These are phyloP conservation scores for Rubroboletus satanas DNA, from an alignment of 768 basidiomycete genomes.

Conservation along the genomic window DNA sequence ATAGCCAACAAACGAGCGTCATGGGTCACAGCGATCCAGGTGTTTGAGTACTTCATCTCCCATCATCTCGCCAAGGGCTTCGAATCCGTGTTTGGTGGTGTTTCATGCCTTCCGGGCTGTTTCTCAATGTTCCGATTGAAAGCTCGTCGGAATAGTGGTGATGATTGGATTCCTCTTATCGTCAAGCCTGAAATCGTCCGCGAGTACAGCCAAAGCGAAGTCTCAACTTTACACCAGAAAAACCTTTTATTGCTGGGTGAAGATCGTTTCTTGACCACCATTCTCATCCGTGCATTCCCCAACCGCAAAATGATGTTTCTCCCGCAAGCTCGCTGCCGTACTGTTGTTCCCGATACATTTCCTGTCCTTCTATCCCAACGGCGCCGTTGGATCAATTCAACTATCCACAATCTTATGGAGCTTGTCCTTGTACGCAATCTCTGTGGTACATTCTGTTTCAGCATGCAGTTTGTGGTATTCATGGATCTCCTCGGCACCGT, in stretches of 20 bases:
- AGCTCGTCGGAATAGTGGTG: constrained; percentile 79
- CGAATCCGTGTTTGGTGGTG: constrained; percentile 98
- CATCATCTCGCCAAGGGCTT: constrained; percentile 98
- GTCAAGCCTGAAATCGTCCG: constrained; percentile 96
- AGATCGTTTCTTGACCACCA: constrained; percentile 97
- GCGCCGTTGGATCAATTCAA: constrained; percentile 99
- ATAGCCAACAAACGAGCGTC: constrained; percentile 98
- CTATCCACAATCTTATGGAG: constrained; percentile 99
- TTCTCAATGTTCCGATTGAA: constrained; percentile 99
- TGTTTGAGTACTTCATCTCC: constrained; percentile 98
- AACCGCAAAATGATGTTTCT: constrained; percentile 99
- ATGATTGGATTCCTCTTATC: constrained; percentile 97
- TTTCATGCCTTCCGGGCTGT: constrained; percentile 98
- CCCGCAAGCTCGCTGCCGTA: constrained; percentile 92
- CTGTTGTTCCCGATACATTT: constrained; percentile 96
- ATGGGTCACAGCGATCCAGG: constrained; percentile 98
- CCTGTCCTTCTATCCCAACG: constrained; percentile 91
- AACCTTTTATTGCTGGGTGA: constrained; percentile 94
- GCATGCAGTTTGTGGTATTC: constrained; percentile 99
- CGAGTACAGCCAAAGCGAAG: constrained; percentile 93
- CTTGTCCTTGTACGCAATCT: constrained; percentile 94
- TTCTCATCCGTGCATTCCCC: constrained; percentile 94
- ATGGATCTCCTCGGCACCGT: constrained; percentile 93
- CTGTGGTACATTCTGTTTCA: constrained; percentile 99
- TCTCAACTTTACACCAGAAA: constrained; percentile 95